Evolutionary conservation across 805 yeast species (phyloP).

Genomic region (Metschnikowia kunwiensis): DNA sequence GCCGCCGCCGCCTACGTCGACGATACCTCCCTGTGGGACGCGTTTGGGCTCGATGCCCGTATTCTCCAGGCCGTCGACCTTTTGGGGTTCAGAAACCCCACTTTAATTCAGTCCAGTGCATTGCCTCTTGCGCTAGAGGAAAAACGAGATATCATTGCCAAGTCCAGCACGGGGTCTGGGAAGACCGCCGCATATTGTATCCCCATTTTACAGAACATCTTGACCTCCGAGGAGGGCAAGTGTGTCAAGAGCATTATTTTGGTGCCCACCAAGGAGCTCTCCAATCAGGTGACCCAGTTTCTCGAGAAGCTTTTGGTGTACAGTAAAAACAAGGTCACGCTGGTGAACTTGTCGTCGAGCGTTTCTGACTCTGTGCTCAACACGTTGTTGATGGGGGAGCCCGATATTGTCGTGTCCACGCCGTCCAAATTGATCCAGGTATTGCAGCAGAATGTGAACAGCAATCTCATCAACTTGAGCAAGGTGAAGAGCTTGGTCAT

Average conservation of each 20-base stretch:
- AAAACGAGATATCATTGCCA: constrained; percentile 87
- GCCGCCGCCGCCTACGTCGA: constrained; percentile 71
- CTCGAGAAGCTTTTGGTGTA: constrained; percentile 64
- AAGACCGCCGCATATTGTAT: constrained; percentile 88
- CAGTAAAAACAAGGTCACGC: constrained; percentile 63
- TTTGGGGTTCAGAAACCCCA: constrained; percentile 80
- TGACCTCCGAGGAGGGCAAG: constrained; percentile 39
- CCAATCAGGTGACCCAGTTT: constrained; percentile 77
- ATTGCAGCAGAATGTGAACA: constrained; percentile 42
- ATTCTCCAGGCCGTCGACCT: constrained; percentile 78
- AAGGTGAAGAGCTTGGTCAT: constrained; percentile 70
- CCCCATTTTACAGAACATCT: constrained; percentile 78
- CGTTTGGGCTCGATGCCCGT: constrained; percentile 78
- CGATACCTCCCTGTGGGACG: constrained; percentile 66
- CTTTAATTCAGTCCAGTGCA: constrained; percentile 86
- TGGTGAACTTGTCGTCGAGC: constrained; percentile 65
- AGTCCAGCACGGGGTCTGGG: constrained; percentile 95
- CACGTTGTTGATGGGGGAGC: constrained; percentile 67
- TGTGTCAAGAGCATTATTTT: constrained; percentile 61
- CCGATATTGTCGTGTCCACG: constrained; percentile 81
- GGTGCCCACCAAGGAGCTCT: constrained; percentile 91
- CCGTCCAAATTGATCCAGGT: constrained; percentile 70
- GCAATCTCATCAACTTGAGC: constrained; percentile 48
- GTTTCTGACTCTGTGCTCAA: constrained; percentile 67
- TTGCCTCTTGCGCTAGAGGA: constrained; percentile 89